Percentiles rank a stretch among this genome's conserved stretches.
Conservation (phyloP, 805 yeast genomes). For the Saturnispora serradocipensis region DNA sequence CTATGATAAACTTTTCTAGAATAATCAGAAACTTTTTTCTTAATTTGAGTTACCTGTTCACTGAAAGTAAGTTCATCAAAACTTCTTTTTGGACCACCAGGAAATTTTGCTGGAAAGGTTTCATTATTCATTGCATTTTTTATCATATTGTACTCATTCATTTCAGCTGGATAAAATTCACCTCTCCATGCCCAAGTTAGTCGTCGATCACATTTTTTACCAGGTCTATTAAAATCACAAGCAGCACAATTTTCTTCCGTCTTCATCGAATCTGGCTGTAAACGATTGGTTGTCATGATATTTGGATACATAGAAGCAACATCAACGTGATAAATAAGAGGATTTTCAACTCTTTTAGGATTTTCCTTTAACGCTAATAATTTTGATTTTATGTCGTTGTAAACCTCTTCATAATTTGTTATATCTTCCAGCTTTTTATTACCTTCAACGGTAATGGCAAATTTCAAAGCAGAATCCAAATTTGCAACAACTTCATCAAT, state of each 20-base stretch:
- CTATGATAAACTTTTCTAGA: slow-evolving; percentile 79
- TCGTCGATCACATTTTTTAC: slow-evolving; percentile 84
- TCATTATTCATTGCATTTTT: slow-evolving; percentile 76
- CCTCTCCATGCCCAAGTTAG: slow-evolving; percentile 99
- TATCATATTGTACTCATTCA: slow-evolving; percentile 86
- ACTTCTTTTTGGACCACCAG: slow-evolving; percentile 47
- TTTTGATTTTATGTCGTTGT: slow-evolving; percentile 42
- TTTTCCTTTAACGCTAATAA: slow-evolving; percentile 50
- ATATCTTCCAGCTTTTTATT: slow-evolving; percentile 67
- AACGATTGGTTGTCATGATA: slow-evolving; percentile 93
- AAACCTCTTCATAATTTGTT: slow-evolving; percentile 69
- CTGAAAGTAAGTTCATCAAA: slow-evolving; percentile 70
- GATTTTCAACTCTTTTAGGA: slow-evolving; percentile 65
- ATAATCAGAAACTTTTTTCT: slow-evolving; percentile 73
- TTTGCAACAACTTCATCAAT: slow-evolving; percentile 71
- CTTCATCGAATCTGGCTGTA: slow-evolving; percentile 98
- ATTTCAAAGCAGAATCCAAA: slow-evolving; percentile 66
- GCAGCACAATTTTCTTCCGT: slow-evolving; percentile 92
- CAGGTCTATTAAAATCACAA: slow-evolving; percentile 95
- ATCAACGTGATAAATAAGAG: slow-evolving; percentile 92
- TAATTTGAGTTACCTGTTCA: slow-evolving; percentile 70
- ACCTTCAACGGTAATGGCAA: slow-evolving; percentile 78
- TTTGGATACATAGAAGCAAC: slow-evolving; percentile 99
- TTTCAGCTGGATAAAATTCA: slow-evolving; percentile 83
- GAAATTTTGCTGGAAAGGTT: slow-evolving; percentile 53